Conservation (phyloP, 441 rosid species). For the Mallotus japonicus region DNA sequence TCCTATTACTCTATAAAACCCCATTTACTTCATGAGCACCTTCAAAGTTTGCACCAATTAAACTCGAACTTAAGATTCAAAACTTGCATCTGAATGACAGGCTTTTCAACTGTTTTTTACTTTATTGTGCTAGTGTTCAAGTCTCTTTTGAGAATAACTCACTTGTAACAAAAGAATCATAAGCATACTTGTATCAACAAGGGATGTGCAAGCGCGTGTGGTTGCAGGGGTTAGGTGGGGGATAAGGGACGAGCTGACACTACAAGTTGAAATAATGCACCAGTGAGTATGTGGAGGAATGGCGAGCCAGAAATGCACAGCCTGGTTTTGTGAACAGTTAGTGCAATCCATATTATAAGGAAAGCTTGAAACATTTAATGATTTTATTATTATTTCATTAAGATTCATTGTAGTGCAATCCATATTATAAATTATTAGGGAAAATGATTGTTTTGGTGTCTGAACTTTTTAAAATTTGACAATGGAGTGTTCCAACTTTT, state of each 20-base stretch:
- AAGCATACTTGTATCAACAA: conserved; percentile 64
- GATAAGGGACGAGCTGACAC: conserved; percentile 57
- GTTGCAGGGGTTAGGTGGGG: conserved; percentile 46
- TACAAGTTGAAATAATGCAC: conserved; percentile 55
- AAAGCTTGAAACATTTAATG: no score
- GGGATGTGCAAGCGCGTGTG: conserved; percentile 65
- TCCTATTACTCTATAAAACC: conserved; percentile 47
- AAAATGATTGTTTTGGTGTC: no score
- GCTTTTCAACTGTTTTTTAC: conserved; percentile 24
- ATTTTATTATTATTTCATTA: no score
- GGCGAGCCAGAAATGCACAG: conserved; percentile 67
- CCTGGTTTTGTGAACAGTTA: conserved; percentile 59
- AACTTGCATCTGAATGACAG: conserved; percentile 44
- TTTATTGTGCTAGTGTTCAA: conserved; percentile 49
- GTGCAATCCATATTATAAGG: conserved; percentile 28
- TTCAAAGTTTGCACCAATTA: conserved; percentile 57
- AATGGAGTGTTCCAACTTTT: no score
- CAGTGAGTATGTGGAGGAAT: conserved; percentile 63
- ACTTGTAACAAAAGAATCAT: conserved; percentile 60
- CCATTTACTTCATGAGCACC: conserved; percentile 81
- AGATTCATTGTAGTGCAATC: no score
- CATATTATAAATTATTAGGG: no score
- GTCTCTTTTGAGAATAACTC: conserved; percentile 70
- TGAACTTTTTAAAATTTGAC: no score
- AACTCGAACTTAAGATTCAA: not conserved